A percentile compares a stretch with the other conserved stretches of the same genome.
Conservation (phyloP, 129 eudicot species). For the Daucus carota region DNA sequence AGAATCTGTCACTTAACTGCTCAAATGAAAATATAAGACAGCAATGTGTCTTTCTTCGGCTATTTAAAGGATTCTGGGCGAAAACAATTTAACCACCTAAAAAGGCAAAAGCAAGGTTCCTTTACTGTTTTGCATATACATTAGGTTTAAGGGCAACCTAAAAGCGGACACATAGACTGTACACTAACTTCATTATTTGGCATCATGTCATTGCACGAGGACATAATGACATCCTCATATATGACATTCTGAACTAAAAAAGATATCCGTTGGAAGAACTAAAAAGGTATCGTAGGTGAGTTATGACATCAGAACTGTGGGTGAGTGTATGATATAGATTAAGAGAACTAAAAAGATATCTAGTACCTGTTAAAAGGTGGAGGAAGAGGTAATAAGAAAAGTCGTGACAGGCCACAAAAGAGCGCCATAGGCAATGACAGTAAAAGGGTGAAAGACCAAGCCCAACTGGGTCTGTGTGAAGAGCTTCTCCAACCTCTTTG, state of each 20-base stretch:
- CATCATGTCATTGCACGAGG: background rate
- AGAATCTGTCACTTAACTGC: background rate
- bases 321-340: too few relatives aligned
- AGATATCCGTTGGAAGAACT: too few relatives aligned
- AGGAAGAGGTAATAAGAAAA: conserved; percentile 68
- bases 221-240: too few relatives aligned
- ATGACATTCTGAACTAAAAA: too few relatives aligned
- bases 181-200: background rate
- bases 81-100: background rate
- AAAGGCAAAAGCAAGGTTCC: background rate
- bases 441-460: conserved; percentile 76
- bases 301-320: too few relatives aligned
- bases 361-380: conserved; percentile 58
- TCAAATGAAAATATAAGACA: background rate
- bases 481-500: conserved; percentile 77
- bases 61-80: background rate
- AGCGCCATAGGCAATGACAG: conserved; percentile 74
- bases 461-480: conserved; percentile 66
- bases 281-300: too few relatives aligned
- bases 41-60: background rate
- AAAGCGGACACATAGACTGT: background rate
- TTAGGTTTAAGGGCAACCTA: background rate
- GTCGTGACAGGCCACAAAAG: conserved; percentile 90
- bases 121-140: background rate
- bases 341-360: background rate